A percentile compares a stretch with the other conserved stretches of the same genome.
These are phyloP conservation scores for Brassica incana DNA, from an alignment of 345 rosid genomes.

Conservation along the genomic window DNA sequence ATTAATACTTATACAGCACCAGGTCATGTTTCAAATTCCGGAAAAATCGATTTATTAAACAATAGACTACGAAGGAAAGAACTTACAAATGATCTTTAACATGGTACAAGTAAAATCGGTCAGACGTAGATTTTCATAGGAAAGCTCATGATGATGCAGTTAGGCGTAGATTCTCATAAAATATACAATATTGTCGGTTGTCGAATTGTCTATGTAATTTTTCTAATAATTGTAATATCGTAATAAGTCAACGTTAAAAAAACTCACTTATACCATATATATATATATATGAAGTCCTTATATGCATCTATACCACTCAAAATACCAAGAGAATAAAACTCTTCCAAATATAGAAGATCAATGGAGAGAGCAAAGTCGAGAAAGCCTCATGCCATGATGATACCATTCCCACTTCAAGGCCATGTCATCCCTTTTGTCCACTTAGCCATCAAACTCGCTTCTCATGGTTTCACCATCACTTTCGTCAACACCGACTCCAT, in stretches of 20 bases:
- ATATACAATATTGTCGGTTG: no score
- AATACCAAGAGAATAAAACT: background rate
- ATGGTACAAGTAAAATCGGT: no score
- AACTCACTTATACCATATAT: background rate
- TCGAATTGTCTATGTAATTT: background rate
- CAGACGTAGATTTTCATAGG: no score
- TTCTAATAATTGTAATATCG: no score
- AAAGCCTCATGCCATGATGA: slow-evolving; percentile 53
- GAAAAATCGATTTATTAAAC: no score
- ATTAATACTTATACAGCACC: no score
- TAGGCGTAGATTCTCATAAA: no score
- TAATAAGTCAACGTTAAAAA: no score
- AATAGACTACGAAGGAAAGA: no score
- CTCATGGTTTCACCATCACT: slow-evolving; percentile 67
- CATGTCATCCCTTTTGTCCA: slow-evolving; percentile 57
- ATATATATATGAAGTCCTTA: background rate
- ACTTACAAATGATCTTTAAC: no score
- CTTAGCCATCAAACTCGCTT: slow-evolving; percentile 67
- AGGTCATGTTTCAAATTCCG: no score
- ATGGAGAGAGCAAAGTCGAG: slow-evolving; percentile 27
- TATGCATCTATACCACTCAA: background rate
- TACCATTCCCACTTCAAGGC: slow-evolving; percentile 69
- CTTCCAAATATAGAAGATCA: background rate
- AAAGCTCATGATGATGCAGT: no score
- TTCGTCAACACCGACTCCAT: slow-evolving; percentile 59